Percentiles rank a stretch among this genome's conserved stretches.
Conservation (phyloP, 148 eudicot genomes). For the Heliosperma pusillum region DNA sequence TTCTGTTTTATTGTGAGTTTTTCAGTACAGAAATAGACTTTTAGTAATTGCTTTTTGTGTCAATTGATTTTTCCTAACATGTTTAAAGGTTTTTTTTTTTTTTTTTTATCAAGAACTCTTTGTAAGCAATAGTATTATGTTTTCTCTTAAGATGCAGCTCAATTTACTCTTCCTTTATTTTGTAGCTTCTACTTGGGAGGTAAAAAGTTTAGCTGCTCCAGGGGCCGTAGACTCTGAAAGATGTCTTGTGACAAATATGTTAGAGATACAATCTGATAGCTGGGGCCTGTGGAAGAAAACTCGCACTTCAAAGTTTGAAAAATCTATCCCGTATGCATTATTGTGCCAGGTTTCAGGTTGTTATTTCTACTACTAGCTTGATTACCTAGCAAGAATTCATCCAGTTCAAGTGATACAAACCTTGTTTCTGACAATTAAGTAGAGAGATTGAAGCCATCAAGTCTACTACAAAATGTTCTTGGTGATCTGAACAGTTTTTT, state of each 20-base stretch:
- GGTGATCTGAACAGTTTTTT: background rate
- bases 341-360: constrained; percentile 97
- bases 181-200: constrained; percentile 97
- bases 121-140: background rate
- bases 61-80: background rate
- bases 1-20: constrained; percentile 2
- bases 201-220: constrained; percentile 50
- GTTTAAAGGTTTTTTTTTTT: background rate
- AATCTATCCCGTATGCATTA: constrained; percentile 70
- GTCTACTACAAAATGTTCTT: background rate
- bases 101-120: background rate
- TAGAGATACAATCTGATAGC: constrained; percentile 66
- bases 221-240: constrained; percentile 35
- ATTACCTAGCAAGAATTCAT: constrained; percentile 3
- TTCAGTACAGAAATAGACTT: background rate
- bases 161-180: constrained; percentile 1
- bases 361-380: constrained; percentile 16
- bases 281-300: constrained; percentile 79
- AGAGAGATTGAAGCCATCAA: background rate
- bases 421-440: background rate
- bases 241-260: constrained; percentile 78
- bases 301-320: constrained; percentile 70
- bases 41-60: background rate
- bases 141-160: constrained; percentile 1
- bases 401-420: constrained; percentile 5